Evolutionary conservation across 2,329 filamentous ascomycete species (phyloP).

Genomic region (Cladosporium colombiae): DNA sequence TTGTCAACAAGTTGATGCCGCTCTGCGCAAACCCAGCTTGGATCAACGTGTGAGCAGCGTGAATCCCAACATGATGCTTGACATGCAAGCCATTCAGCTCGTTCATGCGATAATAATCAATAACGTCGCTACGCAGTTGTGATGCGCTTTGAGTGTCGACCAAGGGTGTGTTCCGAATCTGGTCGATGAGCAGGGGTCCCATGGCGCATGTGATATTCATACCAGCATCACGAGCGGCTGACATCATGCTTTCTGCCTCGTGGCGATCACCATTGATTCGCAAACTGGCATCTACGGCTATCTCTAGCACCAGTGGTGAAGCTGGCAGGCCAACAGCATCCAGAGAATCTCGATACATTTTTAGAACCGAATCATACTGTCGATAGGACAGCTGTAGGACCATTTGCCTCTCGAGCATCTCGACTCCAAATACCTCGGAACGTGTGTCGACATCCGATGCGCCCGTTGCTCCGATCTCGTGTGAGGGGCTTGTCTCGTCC

Average conservation of each 20-base stretch:
- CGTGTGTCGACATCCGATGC: background rate
- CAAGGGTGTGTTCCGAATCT: slow-evolving; percentile 25
- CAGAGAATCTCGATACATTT: slow-evolving; percentile 29
- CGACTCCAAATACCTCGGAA: background rate
- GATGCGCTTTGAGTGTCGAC: slow-evolving; percentile 22
- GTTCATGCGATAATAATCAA: slow-evolving; percentile 36
- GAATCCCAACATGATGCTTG: slow-evolving; percentile 32
- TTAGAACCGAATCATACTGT: slow-evolving; percentile 27
- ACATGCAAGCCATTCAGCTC: slow-evolving; percentile 30
- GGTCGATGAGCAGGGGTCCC: slow-evolving; percentile 32
- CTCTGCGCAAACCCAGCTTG: slow-evolving; percentile 26
- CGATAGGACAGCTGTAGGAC: slow-evolving; percentile 28
- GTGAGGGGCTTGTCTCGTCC: background rate
- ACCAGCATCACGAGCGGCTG: slow-evolving; percentile 32
- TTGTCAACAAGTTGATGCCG: slow-evolving; percentile 34
- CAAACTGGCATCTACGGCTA: slow-evolving; percentile 35
- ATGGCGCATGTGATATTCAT: slow-evolving; percentile 33
- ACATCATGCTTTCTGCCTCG: slow-evolving; percentile 27
- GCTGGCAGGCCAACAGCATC: slow-evolving; percentile 28
- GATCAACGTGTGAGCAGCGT: slow-evolving; percentile 36
- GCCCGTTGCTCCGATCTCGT: background rate
- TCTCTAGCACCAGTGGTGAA: slow-evolving; percentile 31
- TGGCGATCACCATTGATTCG: slow-evolving; percentile 27
- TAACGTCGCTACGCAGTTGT: slow-evolving; percentile 26
- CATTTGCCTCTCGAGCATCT: slow-evolving; percentile 29